These are phyloP conservation scores for Monosporozyma unispora DNA, from an alignment of 805 yeast species.

Conservation along the genomic window DNA sequence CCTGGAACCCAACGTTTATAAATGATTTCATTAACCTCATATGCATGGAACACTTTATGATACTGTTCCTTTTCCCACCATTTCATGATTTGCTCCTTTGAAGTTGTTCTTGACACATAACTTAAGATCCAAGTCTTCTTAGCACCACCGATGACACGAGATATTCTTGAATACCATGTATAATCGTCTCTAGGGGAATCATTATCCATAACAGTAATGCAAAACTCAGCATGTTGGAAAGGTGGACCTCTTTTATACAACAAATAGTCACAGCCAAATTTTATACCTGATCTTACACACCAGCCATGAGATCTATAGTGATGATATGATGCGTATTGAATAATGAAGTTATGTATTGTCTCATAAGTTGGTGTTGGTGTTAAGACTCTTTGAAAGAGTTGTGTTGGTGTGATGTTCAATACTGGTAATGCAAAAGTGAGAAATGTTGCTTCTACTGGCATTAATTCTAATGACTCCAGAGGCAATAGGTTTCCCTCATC, in stretches of 20 bases:
- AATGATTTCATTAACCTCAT: slow-evolving; percentile 54
- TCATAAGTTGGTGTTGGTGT: not conserved
- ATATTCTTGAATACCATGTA: slow-evolving; percentile 58
- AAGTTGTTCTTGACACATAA: slow-evolving; percentile 50
- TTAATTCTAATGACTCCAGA: slow-evolving; percentile 46
- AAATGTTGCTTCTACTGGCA: slow-evolving; percentile 69
- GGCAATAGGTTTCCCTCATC: slow-evolving; percentile 22
- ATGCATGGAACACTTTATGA: slow-evolving; percentile 29
- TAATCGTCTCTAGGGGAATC: slow-evolving; percentile 29
- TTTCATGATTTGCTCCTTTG: slow-evolving; percentile 25
- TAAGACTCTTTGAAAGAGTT: slow-evolving; percentile 13
- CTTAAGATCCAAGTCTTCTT: slow-evolving; percentile 65
- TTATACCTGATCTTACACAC: slow-evolving; percentile 88
- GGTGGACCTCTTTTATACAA: slow-evolving; percentile 91
- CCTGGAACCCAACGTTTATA: slow-evolving; percentile 82
- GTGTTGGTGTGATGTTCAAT: slow-evolving; percentile 29
- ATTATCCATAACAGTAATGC: slow-evolving; percentile 36
- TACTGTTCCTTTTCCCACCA: slow-evolving; percentile 14
- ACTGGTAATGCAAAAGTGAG: slow-evolving; percentile 49
- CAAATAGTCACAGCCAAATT: slow-evolving; percentile 82
- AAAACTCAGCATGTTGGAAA: slow-evolving; percentile 86
- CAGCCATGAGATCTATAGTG: slow-evolving; percentile 85
- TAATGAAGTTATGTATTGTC: slow-evolving; percentile 35
- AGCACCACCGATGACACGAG: slow-evolving; percentile 82
- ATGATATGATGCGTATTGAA: slow-evolving; percentile 67